phyloP scores from a whole-genome alignment of 805 yeast species.

The Candida ovalis region DNA sequence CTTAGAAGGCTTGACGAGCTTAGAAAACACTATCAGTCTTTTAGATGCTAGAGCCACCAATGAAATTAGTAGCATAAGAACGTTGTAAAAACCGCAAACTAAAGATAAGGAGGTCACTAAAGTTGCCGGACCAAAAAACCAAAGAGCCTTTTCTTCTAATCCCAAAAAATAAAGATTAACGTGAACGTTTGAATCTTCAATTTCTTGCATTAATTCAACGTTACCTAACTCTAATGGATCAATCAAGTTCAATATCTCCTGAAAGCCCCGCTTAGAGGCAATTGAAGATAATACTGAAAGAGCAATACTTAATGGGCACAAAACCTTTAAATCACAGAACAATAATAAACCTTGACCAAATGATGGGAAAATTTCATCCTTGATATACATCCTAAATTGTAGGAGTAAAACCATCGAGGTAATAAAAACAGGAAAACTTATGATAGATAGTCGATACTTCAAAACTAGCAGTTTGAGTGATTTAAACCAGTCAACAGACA shows the following conservation, averaged over 20 bases:
- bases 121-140: slow-evolving; percentile 59
- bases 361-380: slow-evolving; percentile 37
- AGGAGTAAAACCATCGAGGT: slow-evolving; percentile 46
- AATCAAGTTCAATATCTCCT: slow-evolving; percentile 36
- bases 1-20: slow-evolving; percentile 2
- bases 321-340: slow-evolving; percentile 31
- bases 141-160: slow-evolving; percentile 49
- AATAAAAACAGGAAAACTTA: slow-evolving; percentile 64
- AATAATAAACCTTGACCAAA: slow-evolving; percentile 44
- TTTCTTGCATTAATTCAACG: slow-evolving; percentile 39
- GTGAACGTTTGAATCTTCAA: slow-evolving; percentile 33
- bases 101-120: slow-evolving; percentile 41
- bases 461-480: slow-evolving; percentile 69
- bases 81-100: slow-evolving; percentile 36
- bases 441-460: slow-evolving; percentile 71
- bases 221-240: slow-evolving; percentile 55
- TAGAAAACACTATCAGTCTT: slow-evolving; percentile 3
- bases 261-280: slow-evolving; percentile 33
- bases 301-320: slow-evolving; percentile 20
- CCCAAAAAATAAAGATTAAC: slow-evolving; percentile 67
- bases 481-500: slow-evolving; percentile 49
- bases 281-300: slow-evolving; percentile 39
- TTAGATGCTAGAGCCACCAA: slow-evolving; percentile 18
- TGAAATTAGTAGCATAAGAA: slow-evolving; percentile 28
- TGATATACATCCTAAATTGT: slow-evolving; percentile 49